phyloP scores from a whole-genome alignment of 1,139 yeast species.

The Candida buenavistaensis region DNA sequence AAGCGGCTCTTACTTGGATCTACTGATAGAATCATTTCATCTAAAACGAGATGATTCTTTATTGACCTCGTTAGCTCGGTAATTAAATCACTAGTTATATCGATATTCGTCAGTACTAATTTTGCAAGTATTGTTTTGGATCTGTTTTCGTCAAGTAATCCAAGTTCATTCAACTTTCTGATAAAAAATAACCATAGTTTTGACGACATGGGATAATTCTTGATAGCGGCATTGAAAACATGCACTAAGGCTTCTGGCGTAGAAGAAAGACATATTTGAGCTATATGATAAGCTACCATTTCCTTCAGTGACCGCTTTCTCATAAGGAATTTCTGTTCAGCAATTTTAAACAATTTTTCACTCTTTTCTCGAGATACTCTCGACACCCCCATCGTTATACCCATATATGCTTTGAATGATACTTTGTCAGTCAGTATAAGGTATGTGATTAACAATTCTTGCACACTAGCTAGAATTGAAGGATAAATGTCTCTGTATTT shows the following conservation, averaged over 20 bases:
- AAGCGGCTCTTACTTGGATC: background rate
- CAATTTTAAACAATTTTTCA: constrained; percentile 25
- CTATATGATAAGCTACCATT: constrained; percentile 24
- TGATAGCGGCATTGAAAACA: constrained; percentile 30
- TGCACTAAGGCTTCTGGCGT: constrained; percentile 36
- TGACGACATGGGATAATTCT: constrained; percentile 24
- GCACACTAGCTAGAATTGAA: constrained; percentile 18
- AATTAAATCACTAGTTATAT: constrained; percentile 34
- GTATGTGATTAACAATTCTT: constrained; percentile 29
- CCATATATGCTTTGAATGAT: constrained; percentile 38
- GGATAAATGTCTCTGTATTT: constrained; percentile 7
- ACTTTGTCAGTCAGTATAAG: constrained; percentile 17
- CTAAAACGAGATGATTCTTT: constrained; percentile 11
- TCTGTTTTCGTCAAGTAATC: constrained; percentile 31
- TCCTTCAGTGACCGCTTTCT: constrained; percentile 16
- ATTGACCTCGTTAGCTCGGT: constrained; percentile 30
- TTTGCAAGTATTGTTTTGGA: constrained; percentile 28
- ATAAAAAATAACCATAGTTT: constrained; percentile 39
- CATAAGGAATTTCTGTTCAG: constrained; percentile 23
- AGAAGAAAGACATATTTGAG: constrained; percentile 26
- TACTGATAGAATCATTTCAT: constrained; percentile 9
- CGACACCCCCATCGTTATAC: constrained; percentile 34
- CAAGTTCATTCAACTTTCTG: constrained; percentile 33
- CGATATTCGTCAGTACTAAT: constrained; percentile 23
- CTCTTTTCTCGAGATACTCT: constrained; percentile 28